These are phyloP conservation scores for Stephanocyclus meneghinianus DNA, from an alignment of 352 stramenopile genomes.

Conservation along the genomic window DNA sequence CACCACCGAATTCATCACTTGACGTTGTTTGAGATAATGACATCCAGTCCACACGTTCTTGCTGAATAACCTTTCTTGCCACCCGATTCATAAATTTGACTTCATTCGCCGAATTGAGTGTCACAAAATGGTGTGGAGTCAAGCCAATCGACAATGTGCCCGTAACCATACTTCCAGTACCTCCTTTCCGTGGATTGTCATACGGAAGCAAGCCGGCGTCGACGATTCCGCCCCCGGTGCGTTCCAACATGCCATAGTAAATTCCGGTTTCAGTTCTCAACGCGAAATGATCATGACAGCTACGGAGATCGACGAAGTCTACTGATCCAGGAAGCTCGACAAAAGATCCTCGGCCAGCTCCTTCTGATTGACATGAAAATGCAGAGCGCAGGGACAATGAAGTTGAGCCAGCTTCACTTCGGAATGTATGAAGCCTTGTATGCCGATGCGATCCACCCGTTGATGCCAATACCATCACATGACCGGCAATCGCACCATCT, in stretches of 20 bases:
- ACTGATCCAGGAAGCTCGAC: slow-evolving; percentile 77
- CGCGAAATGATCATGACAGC: slow-evolving; percentile 71
- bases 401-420: slow-evolving; percentile 29
- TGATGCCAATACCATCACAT: slow-evolving; percentile 66
- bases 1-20: slow-evolving; percentile 20
- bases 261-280: slow-evolving; percentile 75
- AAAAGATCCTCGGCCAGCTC: slow-evolving; percentile 50
- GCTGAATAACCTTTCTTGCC: slow-evolving; percentile 74
- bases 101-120: slow-evolving; percentile 62
- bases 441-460: slow-evolving; percentile 73
- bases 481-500: slow-evolving; percentile 20
- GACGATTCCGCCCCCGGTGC: slow-evolving; percentile 54
- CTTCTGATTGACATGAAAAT: slow-evolving; percentile 42
- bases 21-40: slow-evolving; percentile 37
- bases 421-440: slow-evolving; percentile 77
- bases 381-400: slow-evolving; percentile 37
- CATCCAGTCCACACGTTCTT: slow-evolving; percentile 76
- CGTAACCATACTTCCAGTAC: slow-evolving; percentile 7
- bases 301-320: slow-evolving; percentile 71
- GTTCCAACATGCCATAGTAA: slow-evolving; percentile 80
- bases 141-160: slow-evolving; percentile 70
- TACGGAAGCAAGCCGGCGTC: slow-evolving; percentile 79
- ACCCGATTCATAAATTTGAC: slow-evolving; percentile 79
- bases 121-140: slow-evolving; percentile 81
- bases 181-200: slow-evolving; percentile 22